Evolutionary conservation across 257 asterid species (phyloP), one percentile per base, ranked within the genome.

Genomic region (Scutellaria minor): DNA sequence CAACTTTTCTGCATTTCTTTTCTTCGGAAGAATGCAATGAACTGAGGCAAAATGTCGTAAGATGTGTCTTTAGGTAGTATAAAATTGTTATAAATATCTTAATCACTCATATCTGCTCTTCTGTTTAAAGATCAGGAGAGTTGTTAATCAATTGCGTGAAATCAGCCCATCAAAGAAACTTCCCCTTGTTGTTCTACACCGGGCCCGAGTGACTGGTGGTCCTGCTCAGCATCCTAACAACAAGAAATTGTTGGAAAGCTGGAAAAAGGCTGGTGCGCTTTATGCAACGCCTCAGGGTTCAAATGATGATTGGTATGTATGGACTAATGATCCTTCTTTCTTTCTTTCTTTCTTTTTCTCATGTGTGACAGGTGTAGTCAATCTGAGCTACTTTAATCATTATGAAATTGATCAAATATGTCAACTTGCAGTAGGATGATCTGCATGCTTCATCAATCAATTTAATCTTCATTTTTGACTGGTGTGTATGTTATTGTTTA

Each of bases 251-350:
- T 74, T 92, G 81, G 96, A 92, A 46, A 83, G 76, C 68, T 87
- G 97, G 99, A 90, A 76, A 75, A 83, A 52, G 24, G 96, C 92
- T 46, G 97, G 96, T 27, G 94, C 94, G 61, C 92, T 92, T 53
- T 95, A 92, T 75, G 80, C 89, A 3, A 95, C 98, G 42, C 99
- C 97, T 41, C 83, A 56, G 46, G 99, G 98, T 79, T 92, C 99
- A 56, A 92, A 90, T 66, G 99, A 95, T 81, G 99, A 95, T 78
- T 90, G 99, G 99, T 94, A 90, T 65, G 47, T 35, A 14, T 8
- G 44, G 47, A 10, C 42, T 55, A 24, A 14, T 14, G 9, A n/a
- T 15, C 22, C 18, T 57, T 59, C 6, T 54, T 39, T 8, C 11
- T 56, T 27, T 27, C 5, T 35, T 24, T 35, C 14, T 20, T 72